Evolutionary conservation across 495 filamentous ascomycete genomes (phyloP).

Genomic region (Hypoxylon intermedium): DNA sequence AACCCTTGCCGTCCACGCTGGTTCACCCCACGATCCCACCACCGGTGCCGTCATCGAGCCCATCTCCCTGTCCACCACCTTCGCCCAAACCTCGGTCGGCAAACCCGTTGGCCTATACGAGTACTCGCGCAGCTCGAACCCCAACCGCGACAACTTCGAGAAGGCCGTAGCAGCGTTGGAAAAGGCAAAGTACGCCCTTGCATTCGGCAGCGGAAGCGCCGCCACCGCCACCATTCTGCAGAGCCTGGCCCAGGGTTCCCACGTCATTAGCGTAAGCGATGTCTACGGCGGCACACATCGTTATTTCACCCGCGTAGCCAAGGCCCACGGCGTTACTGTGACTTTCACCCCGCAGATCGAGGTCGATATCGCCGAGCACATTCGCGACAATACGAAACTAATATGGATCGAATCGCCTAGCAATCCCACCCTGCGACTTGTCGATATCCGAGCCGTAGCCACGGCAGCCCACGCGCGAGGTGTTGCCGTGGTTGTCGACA

Average conservation of each 20-base stretch:
- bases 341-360: constrained; percentile 94
- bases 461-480: constrained; percentile 84
- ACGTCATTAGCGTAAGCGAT: constrained; percentile 94
- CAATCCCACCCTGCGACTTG: constrained; percentile 90
- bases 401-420: constrained; percentile 97
- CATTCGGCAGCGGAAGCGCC: constrained; percentile 93
- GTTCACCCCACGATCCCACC: constrained; percentile 82
- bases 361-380: constrained; percentile 79
- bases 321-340: constrained; percentile 91
- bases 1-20: constrained; percentile 93
- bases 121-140: constrained; percentile 90
- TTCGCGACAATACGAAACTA: constrained; percentile 88
- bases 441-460: constrained; percentile 87
- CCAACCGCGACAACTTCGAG: constrained; percentile 95
- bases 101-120: constrained; percentile 86
- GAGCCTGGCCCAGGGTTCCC: constrained; percentile 87
- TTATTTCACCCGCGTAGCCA: constrained; percentile 98
- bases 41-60: constrained; percentile 96
- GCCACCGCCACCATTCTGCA: constrained; percentile 93
- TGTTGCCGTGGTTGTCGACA: constrained; percentile 95
- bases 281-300: constrained; percentile 97
- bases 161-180: constrained; percentile 88
- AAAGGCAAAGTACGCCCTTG: constrained; percentile 88
- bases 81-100: constrained; percentile 83
- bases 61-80: constrained; percentile 95